Percentiles rank a stretch among this genome's conserved stretches.
Conservation (phyloP, 108 stramenopile genomes). For the Nitzschia inconspicua region DNA sequence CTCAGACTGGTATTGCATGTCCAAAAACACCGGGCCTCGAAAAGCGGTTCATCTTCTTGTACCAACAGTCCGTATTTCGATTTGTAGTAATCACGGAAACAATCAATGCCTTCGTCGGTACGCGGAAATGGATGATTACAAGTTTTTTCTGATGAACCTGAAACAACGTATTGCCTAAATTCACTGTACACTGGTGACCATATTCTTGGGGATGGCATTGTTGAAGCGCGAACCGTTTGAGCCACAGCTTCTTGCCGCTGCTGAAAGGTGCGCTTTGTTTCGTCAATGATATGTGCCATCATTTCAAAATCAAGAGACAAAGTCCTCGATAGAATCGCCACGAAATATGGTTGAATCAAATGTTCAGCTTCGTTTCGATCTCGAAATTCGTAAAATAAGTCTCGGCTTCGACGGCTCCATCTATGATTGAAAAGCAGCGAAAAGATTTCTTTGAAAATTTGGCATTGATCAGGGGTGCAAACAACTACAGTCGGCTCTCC, state of each 20-base stretch:
- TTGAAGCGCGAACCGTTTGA: background rate
- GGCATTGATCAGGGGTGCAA: constrained; percentile 16
- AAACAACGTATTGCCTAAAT: constrained; percentile 32
- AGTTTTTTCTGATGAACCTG: constrained; percentile 26
- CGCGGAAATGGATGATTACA: constrained; percentile 30
- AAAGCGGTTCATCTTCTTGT: constrained; percentile 20
- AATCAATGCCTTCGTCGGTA: constrained; percentile 19
- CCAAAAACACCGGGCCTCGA: constrained; percentile 36
- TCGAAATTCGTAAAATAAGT: constrained; percentile 23
- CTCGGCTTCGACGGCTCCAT: constrained; percentile 38
- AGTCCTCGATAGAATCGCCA: constrained; percentile 34
- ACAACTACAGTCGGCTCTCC: background rate
- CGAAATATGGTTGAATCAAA: constrained; percentile 25
- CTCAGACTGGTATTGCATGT: background rate
- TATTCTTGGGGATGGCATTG: constrained; percentile 23
- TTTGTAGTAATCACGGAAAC: constrained; percentile 41
- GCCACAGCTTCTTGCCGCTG: constrained; percentile 29
- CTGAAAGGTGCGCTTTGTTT: constrained; percentile 27
- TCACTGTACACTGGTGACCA: constrained; percentile 35
- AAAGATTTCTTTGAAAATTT: constrained; percentile 25
- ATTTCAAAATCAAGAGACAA: constrained; percentile 35
- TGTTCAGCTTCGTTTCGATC: constrained; percentile 7
- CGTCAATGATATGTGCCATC: constrained; percentile 32
- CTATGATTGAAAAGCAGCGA: constrained; percentile 37
- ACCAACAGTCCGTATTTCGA: constrained; percentile 9